These are phyloP conservation scores for Skeletonema costatum DNA, from an alignment of 108 stramenopile genomes.

Conservation along the genomic window DNA sequence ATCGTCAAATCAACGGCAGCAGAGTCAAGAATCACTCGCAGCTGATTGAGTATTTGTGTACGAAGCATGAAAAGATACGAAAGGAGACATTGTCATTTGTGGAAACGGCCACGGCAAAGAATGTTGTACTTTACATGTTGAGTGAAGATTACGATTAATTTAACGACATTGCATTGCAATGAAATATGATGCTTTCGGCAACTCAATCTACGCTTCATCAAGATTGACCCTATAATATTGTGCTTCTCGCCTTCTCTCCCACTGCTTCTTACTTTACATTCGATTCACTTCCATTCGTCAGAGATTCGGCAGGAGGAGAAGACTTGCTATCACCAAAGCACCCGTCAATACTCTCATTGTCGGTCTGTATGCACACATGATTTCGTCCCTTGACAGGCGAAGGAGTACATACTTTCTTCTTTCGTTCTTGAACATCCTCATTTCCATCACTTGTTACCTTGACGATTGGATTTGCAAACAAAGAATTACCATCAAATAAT, in stretches of 20 bases:
- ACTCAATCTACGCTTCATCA: too few species aligned
- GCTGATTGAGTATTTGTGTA: slow-evolving; percentile 57
- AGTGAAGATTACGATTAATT: slow-evolving; percentile 26
- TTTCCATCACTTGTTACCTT: neutral
- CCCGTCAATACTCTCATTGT: neutral
- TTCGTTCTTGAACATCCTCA: neutral
- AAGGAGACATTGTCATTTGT: slow-evolving; percentile 48
- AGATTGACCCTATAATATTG: too few species aligned
- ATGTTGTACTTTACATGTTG: slow-evolving; percentile 62
- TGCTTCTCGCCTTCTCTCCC: too few species aligned
- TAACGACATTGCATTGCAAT: neutral
- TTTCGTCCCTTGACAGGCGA: neutral
- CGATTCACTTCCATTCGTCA: neutral
- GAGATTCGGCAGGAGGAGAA: neutral
- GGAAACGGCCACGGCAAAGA: slow-evolving; percentile 66
- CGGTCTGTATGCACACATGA: neutral
- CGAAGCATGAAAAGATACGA: slow-evolving; percentile 31
- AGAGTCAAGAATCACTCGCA: slow-evolving; percentile 56
- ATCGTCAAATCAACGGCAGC: slow-evolving; percentile 47
- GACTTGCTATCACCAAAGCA: neutral
- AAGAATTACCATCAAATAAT: neutral
- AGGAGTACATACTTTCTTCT: neutral
- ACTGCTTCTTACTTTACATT: neutral
- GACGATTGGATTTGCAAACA: neutral
- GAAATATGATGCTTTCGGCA: neutral